Conservation (phyloP, 129 eudicot genomes). For the Pittosporum tobira region DNA sequence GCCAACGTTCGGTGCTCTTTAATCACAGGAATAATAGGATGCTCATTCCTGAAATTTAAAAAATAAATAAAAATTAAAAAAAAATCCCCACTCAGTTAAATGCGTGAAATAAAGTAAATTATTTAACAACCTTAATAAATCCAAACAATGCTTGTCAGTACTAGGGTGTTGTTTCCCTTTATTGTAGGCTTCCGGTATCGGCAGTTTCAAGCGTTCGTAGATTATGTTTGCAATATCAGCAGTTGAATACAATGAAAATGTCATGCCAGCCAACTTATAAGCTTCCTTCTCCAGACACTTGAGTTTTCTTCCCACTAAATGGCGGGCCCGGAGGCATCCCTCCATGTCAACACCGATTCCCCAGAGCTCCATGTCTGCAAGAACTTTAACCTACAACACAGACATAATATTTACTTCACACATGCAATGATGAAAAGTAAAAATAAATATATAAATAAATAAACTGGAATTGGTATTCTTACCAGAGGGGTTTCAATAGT, state of each 20-base stretch:
- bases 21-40: slow-evolving; percentile 87
- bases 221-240: slow-evolving; percentile 97
- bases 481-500: slow-evolving; percentile 77
- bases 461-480: slow-evolving; percentile 11
- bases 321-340: slow-evolving; percentile 77
- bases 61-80: too few relatives aligned
- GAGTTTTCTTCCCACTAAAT: slow-evolving; percentile 62
- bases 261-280: slow-evolving; percentile 66
- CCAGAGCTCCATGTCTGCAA: slow-evolving; percentile 87
- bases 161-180: slow-evolving; percentile 87
- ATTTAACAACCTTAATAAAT: slow-evolving; percentile 54
- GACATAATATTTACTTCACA: not conserved
- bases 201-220: slow-evolving; percentile 68
- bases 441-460: not conserved
- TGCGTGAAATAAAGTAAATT: too few relatives aligned
- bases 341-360: slow-evolving; percentile 99
- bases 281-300: slow-evolving; percentile 79
- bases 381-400: slow-evolving; percentile 60
- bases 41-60: slow-evolving; percentile 68
- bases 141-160: slow-evolving; percentile 92
- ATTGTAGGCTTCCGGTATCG: slow-evolving; percentile 64
- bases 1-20: slow-evolving; percentile 88
- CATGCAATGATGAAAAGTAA: not conserved
- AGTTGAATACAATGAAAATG: slow-evolving; percentile 74
- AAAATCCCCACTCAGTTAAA: too few relatives aligned